Percentiles rank a stretch among this genome's conserved stretches.
Conservation (phyloP, 768 basidiomycete genomes). For the Lactarius pseudohatsudake region DNA sequence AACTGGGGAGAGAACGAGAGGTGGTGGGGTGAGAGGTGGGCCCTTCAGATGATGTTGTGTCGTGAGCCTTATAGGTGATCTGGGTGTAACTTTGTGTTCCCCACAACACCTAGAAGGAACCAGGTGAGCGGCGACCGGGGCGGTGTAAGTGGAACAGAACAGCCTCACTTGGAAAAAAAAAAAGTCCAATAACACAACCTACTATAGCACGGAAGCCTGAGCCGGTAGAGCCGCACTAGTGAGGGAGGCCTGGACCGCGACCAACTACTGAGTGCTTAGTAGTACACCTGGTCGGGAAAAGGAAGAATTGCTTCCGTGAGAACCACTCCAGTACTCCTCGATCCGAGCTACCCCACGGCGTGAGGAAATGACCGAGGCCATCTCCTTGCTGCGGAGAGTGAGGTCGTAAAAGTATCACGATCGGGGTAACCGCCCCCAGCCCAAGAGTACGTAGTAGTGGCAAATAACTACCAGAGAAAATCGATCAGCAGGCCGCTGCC, state of each 20-base stretch:
- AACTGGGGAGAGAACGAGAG: not conserved
- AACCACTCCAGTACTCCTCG: not conserved
- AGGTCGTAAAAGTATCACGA: not conserved
- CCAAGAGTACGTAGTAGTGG: not conserved
- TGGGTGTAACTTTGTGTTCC: not conserved
- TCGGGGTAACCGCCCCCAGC: not conserved
- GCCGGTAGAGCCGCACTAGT: not conserved
- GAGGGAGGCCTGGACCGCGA: not conserved
- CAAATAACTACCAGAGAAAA: not conserved
- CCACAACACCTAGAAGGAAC: not conserved
- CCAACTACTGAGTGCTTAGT: not conserved
- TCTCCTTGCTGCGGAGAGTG: too few relatives aligned
- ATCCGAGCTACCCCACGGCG: not conserved
- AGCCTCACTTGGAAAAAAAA: not conserved
- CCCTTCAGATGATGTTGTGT: not conserved
- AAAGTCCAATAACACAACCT: not conserved
- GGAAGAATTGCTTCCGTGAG: not conserved
- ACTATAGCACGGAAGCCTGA: not conserved
- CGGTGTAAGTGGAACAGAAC: not conserved
- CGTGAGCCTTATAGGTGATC: not conserved
- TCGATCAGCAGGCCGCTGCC: not conserved
- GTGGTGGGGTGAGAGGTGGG: not conserved
- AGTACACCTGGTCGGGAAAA: not conserved
- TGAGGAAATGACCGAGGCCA: not conserved
- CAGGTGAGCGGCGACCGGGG: not conserved